A percentile compares a stretch with the other conserved stretches of the same genome.
Evolutionary conservation across 331 rosid genomes (phyloP).

Genomic region (Pyrus hybrid): DNA sequence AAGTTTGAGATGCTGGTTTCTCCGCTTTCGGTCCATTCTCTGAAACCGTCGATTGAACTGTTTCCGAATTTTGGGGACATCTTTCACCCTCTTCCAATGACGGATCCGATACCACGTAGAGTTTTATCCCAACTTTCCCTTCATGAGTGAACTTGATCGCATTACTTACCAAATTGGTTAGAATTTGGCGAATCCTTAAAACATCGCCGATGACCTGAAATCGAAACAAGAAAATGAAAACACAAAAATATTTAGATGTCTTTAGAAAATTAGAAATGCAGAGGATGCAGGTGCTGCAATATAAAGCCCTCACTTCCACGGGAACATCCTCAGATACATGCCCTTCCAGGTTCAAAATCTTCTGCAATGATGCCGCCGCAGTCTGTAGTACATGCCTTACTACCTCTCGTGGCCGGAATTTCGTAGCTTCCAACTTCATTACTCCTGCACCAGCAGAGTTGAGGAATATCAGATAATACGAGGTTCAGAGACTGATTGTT

Average conservation of each 20-base stretch:
- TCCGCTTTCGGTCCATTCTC: conserved; percentile 48
- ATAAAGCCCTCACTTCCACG: conserved; percentile 49
- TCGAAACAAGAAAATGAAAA: neutral
- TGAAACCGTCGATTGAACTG: conserved; percentile 26
- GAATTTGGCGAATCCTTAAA: conserved; percentile 86
- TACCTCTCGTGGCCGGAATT: conserved; percentile 91
- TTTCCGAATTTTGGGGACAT: conserved; percentile 21
- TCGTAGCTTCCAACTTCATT: conserved; percentile 95
- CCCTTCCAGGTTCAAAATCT: conserved; percentile 76
- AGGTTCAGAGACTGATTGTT: neutral
- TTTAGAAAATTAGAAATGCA: neutral
- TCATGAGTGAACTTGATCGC: conserved; percentile 88
- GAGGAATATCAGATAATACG: neutral
- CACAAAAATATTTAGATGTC: neutral
- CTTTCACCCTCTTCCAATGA: conserved; percentile 31
- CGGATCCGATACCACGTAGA: conserved; percentile 46
- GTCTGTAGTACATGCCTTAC: conserved; percentile 93
- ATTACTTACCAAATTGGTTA: conserved; percentile 83
- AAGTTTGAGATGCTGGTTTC: conserved; percentile 26
- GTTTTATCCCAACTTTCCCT: conserved; percentile 83
- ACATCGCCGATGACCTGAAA: conserved; percentile 86
- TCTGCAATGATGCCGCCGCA: conserved; percentile 93
- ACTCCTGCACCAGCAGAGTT: conserved; percentile 44
- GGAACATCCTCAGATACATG: conserved; percentile 90
- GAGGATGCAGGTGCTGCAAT: neutral